Base-by-base conservation (phyloP, 345 rosid genomes). In the Corchorus capsularis region DNA sequence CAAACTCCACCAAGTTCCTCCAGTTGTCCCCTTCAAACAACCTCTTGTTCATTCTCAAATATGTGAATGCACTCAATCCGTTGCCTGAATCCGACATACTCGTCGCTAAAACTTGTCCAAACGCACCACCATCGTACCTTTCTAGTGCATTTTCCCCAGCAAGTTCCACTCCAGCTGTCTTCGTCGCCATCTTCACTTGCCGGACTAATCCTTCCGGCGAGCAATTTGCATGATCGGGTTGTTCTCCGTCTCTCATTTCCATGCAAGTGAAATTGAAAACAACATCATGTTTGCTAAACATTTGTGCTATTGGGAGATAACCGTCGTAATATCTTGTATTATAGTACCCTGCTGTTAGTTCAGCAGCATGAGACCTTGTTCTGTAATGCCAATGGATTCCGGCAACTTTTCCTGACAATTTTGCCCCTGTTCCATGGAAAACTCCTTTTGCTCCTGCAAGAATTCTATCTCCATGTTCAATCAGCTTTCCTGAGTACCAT, bases 361-460 rank as follows among this genome's bases (percentile, higher is more conserved):
- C 99, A 49, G 99, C 94, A 12, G 98, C 94, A 63, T 93, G 99
- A 41, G 99, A 93, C 82, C 98, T 93, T 32, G 98, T 89, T 89
- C 82, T 81, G 87, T 96, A 89, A 70, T 93, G 98, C 99, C 98
- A 96, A 83, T 93, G 99, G 75, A 96, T 93, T n/a, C 99, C 94
- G 1, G 96, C 99, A 71, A 96, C 85, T 79, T 93, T 93, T 39
- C 93, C 98, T 0, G 98, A 96, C 45, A 96, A 81, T 83, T 84
- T 87, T 57, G 84, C 88, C 73, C 91, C 90, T 5, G 83, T 86
- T 81, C 94, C 93, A 77, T 88, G 92, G 65, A 87, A 96, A 63
- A 88, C 78, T 53, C 91, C 89, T 73, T 84, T 83, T 4, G 97
- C 98, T 22, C 94, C 89, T 77, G 89, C 82, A 69, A 93, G 86